phyloP scores from a whole-genome alignment of 2,329 filamentous ascomycete species.

The Aspergillus novofumigatus region DNA sequence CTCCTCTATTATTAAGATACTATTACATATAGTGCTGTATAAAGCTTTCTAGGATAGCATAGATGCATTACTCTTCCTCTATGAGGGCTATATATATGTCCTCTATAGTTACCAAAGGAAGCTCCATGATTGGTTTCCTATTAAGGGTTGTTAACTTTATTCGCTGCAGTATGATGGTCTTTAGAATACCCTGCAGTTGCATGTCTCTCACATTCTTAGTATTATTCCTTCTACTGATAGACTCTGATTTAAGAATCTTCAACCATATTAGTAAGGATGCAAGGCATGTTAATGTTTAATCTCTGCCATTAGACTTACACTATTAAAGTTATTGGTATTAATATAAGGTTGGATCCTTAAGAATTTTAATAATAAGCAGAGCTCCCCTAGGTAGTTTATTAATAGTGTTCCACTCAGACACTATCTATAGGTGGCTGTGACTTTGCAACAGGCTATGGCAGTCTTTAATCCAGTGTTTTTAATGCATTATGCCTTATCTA shows the following conservation, averaged over 20 bases:
- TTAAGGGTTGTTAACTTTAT: slow-evolving; percentile 76
- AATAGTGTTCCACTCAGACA: slow-evolving; percentile 80
- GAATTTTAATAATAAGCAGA: slow-evolving; percentile 74
- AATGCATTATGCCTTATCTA: slow-evolving; percentile 78
- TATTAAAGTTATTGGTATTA: slow-evolving; percentile 58
- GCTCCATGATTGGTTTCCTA: slow-evolving; percentile 67
- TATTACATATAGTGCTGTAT: slow-evolving; percentile 70
- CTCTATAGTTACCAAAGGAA: slow-evolving; percentile 63
- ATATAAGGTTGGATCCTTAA: slow-evolving; percentile 72
- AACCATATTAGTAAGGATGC: neutral
- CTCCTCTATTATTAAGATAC: slow-evolving; percentile 64
- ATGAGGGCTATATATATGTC: slow-evolving; percentile 62
- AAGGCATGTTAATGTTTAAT: neutral
- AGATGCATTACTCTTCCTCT: slow-evolving; percentile 62
- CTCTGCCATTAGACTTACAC: slow-evolving; percentile 34
- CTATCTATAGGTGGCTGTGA: slow-evolving; percentile 62
- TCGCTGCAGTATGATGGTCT: slow-evolving; percentile 75
- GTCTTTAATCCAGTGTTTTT: slow-evolving; percentile 67
- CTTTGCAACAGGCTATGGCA: slow-evolving; percentile 55
- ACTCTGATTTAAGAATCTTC: slow-evolving; percentile 21
- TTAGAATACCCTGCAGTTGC: slow-evolving; percentile 69
- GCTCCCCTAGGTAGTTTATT: slow-evolving; percentile 79
- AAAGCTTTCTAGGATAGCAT: slow-evolving; percentile 61
- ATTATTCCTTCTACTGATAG: slow-evolving; percentile 24
- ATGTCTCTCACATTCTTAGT: slow-evolving; percentile 53